A percentile compares a stretch with the other conserved stretches of the same genome.
Conservation (phyloP, 2,329 filamentous ascomycete genomes). For the Phialophora chinensis region DNA sequence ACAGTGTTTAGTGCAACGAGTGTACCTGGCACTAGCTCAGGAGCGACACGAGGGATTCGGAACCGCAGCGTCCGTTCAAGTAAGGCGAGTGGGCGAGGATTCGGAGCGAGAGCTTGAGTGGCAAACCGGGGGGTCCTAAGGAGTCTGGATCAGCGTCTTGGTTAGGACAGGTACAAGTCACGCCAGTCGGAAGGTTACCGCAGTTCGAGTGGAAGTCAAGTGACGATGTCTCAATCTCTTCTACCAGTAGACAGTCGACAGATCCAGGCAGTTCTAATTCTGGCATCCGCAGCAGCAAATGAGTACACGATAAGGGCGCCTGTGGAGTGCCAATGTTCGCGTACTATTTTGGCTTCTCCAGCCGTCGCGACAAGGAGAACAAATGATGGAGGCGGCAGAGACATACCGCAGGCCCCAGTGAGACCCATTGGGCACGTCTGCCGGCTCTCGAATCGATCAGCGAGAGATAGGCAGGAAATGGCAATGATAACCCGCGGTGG, state of each 20-base stretch:
- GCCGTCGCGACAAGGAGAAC: not conserved
- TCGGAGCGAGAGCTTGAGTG: conserved; percentile 5
- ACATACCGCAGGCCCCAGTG: not conserved
- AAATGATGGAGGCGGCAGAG: not conserved
- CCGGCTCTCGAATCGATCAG: conserved; percentile 2
- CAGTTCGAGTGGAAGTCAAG: not conserved
- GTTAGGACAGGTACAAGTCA: not conserved
- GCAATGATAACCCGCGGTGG: not conserved
- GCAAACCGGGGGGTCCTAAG: not conserved
- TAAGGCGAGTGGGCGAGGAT: not conserved
- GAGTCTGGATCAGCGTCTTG: conserved; percentile 1
- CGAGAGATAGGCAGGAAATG: not conserved
- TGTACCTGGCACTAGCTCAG: conserved; percentile 10
- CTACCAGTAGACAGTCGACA: conserved; percentile 1
- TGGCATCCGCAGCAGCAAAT: conserved; percentile 4
- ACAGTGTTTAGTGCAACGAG: conserved; percentile 3
- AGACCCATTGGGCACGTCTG: not conserved
- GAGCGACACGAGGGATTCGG: not conserved
- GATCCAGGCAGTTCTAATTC: conserved; percentile 9
- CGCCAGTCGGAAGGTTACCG: conserved; percentile 14
- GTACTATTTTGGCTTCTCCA: not conserved
- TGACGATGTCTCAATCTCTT: conserved; percentile 12
- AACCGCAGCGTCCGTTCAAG: not conserved
- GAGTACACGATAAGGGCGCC: not conserved
- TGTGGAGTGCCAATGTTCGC: conserved; percentile 1